Base-by-base conservation (phyloP, 192 early-diverging fungal genomes). In the Coemansia erecta region DNA sequence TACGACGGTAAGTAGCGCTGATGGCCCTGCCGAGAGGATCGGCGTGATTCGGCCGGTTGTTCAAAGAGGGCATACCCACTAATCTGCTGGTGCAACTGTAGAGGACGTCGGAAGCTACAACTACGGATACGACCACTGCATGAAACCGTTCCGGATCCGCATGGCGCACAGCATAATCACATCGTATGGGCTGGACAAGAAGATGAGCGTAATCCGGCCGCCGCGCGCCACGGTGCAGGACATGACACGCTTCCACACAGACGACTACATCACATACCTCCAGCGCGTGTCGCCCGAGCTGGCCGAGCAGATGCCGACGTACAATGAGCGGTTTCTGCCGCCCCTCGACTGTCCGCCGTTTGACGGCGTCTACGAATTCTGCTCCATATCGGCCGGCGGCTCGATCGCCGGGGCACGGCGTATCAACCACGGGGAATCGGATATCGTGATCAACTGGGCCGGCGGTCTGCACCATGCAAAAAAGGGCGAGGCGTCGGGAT, bases 381-480 rank as follows among this genome's bases (percentile, higher is more conserved):
- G 94, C 68, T 82, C 84, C 37, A 86, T 94, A 35, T 92, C 90
- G 18, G 85, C 92, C 13, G 97, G 97, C 54, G 94, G 92, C 47
- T 95, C 94, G 23, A 89, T 98, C 63, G 94, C 92, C 63, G 94
- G 87, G 9, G 94, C 93, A 10, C 86, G 90, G 46, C 85, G 93
- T 56, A 76, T 98, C 51, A 90, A 86, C 53, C 78, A 86, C 18
- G 92, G 92, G 24, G 77, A 87, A 12, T 82, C 87, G 23, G 93
- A 97, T 68, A 89, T 97, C 70, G 94, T 93, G 6, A 85, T 97
- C 61, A 98, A 98, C 73, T 98, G 95, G 95, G 85, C 90, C 0
- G 95, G 95, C 55, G 95, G 95, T 5, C 80, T 98, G 55, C 95
- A 98, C 71, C 95, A 98, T 70, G 95, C 95, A 24, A 98, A 96